A percentile compares a stretch with the other conserved stretches of the same genome.
Evolutionary conservation across 257 asterid genomes (phyloP).

Genomic region (Fraxinus pennsylvanica): DNA sequence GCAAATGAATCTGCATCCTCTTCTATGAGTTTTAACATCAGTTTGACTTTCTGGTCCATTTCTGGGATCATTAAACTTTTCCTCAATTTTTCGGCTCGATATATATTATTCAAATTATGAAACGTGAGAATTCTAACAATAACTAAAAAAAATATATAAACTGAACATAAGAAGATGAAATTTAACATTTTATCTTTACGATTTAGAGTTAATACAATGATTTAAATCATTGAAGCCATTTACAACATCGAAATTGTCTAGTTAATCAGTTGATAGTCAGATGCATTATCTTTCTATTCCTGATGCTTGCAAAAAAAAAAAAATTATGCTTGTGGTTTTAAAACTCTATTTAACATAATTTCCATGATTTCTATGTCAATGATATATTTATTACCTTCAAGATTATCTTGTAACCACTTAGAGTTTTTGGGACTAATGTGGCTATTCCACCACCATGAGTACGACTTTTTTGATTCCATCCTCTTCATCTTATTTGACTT

Average conservation of each 20-base stretch:
- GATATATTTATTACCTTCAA: conserved; percentile 50
- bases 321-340: not conserved
- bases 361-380: not conserved
- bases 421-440: conserved; percentile 82
- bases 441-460: conserved; percentile 97
- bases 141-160: not conserved
- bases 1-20: conserved; percentile 81
- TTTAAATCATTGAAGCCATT: not conserved
- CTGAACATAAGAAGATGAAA: not conserved
- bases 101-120: conserved; percentile 10
- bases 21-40: conserved; percentile 72
- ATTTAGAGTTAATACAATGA: too few species aligned
- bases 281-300: not conserved
- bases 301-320: not conserved
- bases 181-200: not conserved
- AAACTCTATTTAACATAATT: not conserved
- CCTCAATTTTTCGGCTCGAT: conserved; percentile 38
- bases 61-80: conserved; percentile 46
- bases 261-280: not conserved
- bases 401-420: conserved; percentile 88
- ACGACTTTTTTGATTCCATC: conserved; percentile 53
- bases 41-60: conserved; percentile 65
- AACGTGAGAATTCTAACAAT: too few species aligned
- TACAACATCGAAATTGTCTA: not conserved
- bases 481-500: conserved; percentile 60